Conservation (phyloP, 2,329 filamentous ascomycete species). For the Xylariales sp. region DNA sequence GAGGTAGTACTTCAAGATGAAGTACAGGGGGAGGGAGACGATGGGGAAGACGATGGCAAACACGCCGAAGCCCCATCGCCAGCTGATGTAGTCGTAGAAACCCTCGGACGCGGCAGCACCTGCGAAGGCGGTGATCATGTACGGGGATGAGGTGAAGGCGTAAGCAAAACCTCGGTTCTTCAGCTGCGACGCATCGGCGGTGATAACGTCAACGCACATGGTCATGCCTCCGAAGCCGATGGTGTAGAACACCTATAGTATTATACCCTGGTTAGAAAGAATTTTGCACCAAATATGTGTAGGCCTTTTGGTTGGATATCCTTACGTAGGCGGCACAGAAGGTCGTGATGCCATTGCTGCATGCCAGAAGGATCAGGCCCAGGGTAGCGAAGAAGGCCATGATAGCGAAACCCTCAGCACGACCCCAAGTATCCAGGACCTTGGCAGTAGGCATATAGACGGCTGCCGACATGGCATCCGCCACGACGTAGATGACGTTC, state of each 20-base stretch:
- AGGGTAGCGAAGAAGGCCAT: slow-evolving; percentile 39
- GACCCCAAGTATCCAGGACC: slow-evolving; percentile 54
- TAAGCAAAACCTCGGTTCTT: slow-evolving; percentile 53
- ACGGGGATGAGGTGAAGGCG: slow-evolving; percentile 55
- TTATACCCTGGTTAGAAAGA: not conserved
- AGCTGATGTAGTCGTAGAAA: slow-evolving; percentile 45
- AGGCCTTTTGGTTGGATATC: too few relatives aligned
- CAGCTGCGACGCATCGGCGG: slow-evolving; percentile 57
- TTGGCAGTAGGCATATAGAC: slow-evolving; percentile 55
- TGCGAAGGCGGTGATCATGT: slow-evolving; percentile 57
- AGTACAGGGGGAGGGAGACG: slow-evolving; percentile 49
- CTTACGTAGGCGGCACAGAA: slow-evolving; percentile 39
- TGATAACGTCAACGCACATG: slow-evolving; percentile 55
- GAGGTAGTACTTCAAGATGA: slow-evolving; percentile 46
- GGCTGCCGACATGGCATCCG: slow-evolving; percentile 43
- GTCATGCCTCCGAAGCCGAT: slow-evolving; percentile 51
- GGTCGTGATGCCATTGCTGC: slow-evolving; percentile 29
- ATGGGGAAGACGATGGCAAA: slow-evolving; percentile 58
- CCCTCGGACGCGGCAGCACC: slow-evolving; percentile 42
- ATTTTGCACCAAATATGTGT: not conserved
- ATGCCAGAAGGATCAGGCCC: slow-evolving; percentile 53
- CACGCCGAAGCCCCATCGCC: slow-evolving; percentile 60
- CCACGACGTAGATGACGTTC: slow-evolving; percentile 40
- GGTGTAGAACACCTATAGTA: slow-evolving; percentile 51
- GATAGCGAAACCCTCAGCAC: slow-evolving; percentile 49